Base-by-base conservation (phyloP, 257 asterid genomes). In the Leptodermis oblonga region DNA sequence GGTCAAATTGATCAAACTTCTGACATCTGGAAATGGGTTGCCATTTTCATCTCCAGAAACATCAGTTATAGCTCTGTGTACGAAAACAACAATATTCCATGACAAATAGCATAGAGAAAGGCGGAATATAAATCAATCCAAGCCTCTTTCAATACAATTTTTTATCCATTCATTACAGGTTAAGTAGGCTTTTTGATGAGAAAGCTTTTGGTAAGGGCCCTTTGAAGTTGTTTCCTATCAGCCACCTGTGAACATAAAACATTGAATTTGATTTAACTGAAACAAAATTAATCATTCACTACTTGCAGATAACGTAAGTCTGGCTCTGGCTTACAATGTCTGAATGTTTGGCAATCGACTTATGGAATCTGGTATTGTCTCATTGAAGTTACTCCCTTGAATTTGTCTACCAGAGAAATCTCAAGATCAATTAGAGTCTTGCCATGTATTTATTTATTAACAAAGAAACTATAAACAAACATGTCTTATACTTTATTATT, bases 171-270 rank as follows among this genome's bases (percentile, higher is more conserved):
- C 22, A 71, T 69, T 62, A 74, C 60, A 49, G 41, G 22, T 20
- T 0, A 5, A 0, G 0, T 6, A 69, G 70, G 28, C 1, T 26
- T 18, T 0, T 54, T 25, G 62, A 28, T 43, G 72, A 59, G 36
- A 70, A 31, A 26, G 43, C 67, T 30, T 51, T 52, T 15, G 79
- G 75, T 22, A 46, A 60, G 42, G 74, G 70, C 46, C 72, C 79
- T 64, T 42, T n/a, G 69, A 75, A 75, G 42, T 63, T 62, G 70
- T 75, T 75, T 55, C 79, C 79, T 3, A 33, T 6, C 62, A 75
- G 61, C 54, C 20, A 2, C 65, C 75, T 75, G 20, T 22, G 51
- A 0, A 51, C 0, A 46, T 18, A 31, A 18, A 59, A 54, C 33
- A 25, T 52, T 3, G 36, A 53, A 45, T n/a, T 25, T 3, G 26